Percentiles rank a stretch among this genome's conserved stretches.
These are phyloP conservation scores for Rhizopogon salebrosus DNA, from an alignment of 768 basidiomycete genomes.

Conservation along the genomic window DNA sequence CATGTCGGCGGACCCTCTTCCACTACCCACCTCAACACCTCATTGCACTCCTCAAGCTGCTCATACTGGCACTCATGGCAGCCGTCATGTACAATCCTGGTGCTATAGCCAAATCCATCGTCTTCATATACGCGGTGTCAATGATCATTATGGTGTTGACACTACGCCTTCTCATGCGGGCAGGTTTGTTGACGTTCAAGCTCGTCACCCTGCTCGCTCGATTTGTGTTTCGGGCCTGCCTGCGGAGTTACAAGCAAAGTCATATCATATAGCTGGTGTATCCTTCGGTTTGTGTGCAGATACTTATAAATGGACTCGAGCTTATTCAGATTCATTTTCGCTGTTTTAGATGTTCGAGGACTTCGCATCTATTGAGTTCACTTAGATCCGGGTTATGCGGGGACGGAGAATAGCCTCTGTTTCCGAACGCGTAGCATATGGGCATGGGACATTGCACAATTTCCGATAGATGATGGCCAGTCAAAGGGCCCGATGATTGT, in stretches of 20 bases:
- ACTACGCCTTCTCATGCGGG: background rate
- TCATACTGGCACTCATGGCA: conserved; percentile 9
- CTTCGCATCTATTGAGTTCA: too few relatives aligned
- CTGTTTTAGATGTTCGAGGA: too few relatives aligned
- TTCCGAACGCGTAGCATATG: too few relatives aligned
- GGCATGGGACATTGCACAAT: too few relatives aligned
- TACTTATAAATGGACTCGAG: background rate
- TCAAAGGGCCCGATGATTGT: too few relatives aligned
- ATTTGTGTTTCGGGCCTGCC: background rate
- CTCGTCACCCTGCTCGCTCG: background rate
- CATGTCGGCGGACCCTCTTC: background rate
- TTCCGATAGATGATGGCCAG: too few relatives aligned
- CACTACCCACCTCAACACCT: background rate
- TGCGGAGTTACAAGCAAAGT: background rate
- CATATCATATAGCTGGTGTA: background rate
- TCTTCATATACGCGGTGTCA: background rate
- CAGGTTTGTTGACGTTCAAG: background rate
- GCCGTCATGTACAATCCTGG: conserved; percentile 12
- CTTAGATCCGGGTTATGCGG: too few relatives aligned
- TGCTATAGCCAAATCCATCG: background rate
- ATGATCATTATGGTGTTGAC: background rate
- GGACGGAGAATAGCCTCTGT: too few relatives aligned
- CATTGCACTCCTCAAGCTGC: conserved; percentile 6
- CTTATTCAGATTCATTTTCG: too few relatives aligned
- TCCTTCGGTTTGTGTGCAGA: background rate